Evolutionary conservation across 2,329 filamentous ascomycete species (phyloP).

Genomic region (Ophiostoma quercus): DNA sequence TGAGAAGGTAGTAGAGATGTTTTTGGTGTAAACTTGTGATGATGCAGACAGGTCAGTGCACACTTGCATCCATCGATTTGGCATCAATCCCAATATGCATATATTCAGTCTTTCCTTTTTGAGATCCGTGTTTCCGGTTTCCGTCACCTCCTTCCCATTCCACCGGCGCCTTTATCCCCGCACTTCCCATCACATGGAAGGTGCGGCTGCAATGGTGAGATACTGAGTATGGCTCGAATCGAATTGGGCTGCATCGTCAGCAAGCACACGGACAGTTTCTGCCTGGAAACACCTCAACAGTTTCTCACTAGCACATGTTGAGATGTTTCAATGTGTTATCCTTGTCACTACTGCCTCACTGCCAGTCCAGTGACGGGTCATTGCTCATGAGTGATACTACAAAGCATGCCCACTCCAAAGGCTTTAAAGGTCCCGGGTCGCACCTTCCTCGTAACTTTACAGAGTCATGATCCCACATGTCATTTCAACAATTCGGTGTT

Average conservation of each 20-base stretch:
- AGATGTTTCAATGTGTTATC: background rate
- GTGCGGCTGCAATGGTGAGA: background rate
- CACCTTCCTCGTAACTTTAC: background rate
- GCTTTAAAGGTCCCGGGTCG: background rate
- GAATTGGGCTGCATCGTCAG: background rate
- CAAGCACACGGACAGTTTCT: background rate
- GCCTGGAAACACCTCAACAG: background rate
- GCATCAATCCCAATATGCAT: background rate
- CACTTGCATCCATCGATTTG: background rate
- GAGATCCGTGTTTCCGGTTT: background rate
- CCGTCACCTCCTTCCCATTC: background rate
- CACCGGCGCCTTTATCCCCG: background rate
- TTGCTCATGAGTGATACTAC: too few relatives aligned
- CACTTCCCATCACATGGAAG: background rate
- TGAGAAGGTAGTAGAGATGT: background rate
- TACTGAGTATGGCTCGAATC: background rate
- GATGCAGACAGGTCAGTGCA: background rate
- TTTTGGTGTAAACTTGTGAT: background rate
- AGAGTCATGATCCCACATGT: background rate
- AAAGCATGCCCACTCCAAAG: background rate
- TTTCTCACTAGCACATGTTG: conserved; percentile 9
- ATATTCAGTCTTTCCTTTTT: conserved; percentile 9
- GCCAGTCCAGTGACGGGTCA: too few relatives aligned
- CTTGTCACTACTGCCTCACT: background rate
- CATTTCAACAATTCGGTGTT: background rate